Conservation (phyloP, 2,329 filamentous ascomycete species). For the Aspergillus piperis region DNA sequence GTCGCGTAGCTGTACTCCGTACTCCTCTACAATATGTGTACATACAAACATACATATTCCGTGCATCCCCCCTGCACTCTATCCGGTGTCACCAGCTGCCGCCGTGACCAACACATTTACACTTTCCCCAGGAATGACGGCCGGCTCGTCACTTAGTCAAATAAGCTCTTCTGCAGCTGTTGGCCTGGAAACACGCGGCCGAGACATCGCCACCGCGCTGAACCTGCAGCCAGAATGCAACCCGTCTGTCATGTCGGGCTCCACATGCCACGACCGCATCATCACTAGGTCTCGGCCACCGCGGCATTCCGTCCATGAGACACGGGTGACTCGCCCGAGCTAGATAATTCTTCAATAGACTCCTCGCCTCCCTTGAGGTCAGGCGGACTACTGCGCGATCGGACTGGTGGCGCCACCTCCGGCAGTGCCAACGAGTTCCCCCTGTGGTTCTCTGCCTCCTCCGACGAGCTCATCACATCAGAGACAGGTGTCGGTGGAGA, state of each 20-base stretch:
- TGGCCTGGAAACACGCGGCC: not conserved
- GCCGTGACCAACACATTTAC: not conserved
- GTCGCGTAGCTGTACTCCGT: not conserved
- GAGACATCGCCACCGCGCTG: not conserved
- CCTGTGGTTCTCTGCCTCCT: conserved; percentile 22
- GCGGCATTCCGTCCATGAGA: not conserved
- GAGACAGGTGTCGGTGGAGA: conserved; percentile 44
- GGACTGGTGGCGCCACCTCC: conserved; percentile 24
- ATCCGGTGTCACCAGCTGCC: not conserved
- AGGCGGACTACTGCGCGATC: conserved; percentile 37
- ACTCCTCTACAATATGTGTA: not conserved
- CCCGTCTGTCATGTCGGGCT: not conserved
- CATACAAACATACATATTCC: not conserved
- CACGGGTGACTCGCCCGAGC: not conserved
- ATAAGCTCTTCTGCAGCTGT: not conserved
- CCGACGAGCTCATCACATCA: conserved; percentile 22
- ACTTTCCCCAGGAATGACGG: not conserved
- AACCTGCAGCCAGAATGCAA: not conserved
- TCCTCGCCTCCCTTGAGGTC: conserved; percentile 23
- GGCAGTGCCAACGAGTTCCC: conserved; percentile 23
- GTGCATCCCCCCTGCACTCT: not conserved
- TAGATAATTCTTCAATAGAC: not conserved
- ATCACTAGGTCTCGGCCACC: not conserved
- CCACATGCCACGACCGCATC: conserved; percentile 1
- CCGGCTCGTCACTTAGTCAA: not conserved